Conservation (phyloP, 2,329 filamentous ascomycete genomes). For the Trichoderma arundinaceum region DNA sequence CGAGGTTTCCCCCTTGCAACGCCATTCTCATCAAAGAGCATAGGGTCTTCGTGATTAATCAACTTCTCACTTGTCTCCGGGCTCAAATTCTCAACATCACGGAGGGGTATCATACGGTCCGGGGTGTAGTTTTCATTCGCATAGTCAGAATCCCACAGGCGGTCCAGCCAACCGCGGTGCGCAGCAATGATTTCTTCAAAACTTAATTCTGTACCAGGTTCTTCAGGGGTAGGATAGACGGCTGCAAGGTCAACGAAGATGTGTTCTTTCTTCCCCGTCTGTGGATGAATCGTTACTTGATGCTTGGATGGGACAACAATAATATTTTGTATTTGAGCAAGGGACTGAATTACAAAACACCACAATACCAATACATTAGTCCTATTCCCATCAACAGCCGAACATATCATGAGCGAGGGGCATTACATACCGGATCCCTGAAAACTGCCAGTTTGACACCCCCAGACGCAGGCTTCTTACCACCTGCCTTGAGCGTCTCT, state of each 20-base stretch:
- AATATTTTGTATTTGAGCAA: constrained; percentile 67
- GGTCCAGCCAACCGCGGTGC: constrained; percentile 71
- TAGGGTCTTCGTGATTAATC: constrained; percentile 50
- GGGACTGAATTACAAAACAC: constrained; percentile 59
- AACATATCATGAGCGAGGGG: constrained; percentile 49
- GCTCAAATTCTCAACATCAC: constrained; percentile 43
- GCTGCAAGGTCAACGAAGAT: constrained; percentile 86
- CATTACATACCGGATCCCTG: constrained; percentile 80
- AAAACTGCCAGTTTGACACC: constrained; percentile 85
- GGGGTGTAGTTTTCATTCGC: constrained; percentile 45
- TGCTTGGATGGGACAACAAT: constrained; percentile 72
- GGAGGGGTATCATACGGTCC: constrained; percentile 38
- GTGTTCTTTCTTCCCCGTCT: constrained; percentile 81
- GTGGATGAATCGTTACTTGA: constrained; percentile 81
- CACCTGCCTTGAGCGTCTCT: constrained; percentile 85
- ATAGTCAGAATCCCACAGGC: constrained; percentile 58
- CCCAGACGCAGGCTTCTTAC: constrained; percentile 69
- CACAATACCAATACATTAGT: constrained; percentile 76
- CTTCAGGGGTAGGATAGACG: constrained; percentile 78
- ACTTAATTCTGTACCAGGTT: constrained; percentile 76
- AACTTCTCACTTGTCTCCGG: constrained; percentile 47
- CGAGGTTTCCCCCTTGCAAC: constrained; percentile 52
- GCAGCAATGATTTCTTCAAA: constrained; percentile 91
- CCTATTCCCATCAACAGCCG: constrained; percentile 90
- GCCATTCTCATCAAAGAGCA: constrained; percentile 65